Evolutionary conservation across 1,284 basidiomycete genomes (phyloP), one percentile per base, ranked within the genome.

Genomic region (Mrakiaceae sp.): DNA sequence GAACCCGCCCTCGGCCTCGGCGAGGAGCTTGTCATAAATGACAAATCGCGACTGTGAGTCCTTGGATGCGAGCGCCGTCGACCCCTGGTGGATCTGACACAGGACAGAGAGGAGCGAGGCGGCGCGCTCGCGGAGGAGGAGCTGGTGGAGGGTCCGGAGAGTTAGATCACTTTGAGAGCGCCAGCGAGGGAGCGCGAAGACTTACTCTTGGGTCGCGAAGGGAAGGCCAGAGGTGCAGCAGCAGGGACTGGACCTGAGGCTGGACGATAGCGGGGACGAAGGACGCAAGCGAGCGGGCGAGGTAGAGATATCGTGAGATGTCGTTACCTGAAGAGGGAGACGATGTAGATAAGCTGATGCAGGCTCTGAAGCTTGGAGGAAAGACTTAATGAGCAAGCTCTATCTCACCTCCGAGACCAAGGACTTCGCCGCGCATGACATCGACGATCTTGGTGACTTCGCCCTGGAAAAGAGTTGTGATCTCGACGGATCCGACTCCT

Each of bases 171-270:
- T 74, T 74, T 12, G 39, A 42, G 48, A 60, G 51, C 9, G 65
- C 64, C 68, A 62, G 16, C 43, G n/a, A 50, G 57, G 46, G 42
- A 58, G 2, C 27, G 27, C 46, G 11, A 40, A 43, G 11, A 70
- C 76, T 84, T 58, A 89, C 82, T 59, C 90, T 82, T 43, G 86
- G 81, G 75, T 98, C 94, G 46, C 92, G 79, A 46, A 98, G 76
- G 1, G 93, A 90, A 1, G 87, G 84, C 70, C 94, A 86, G 65
- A 98, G 90, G 76, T 91, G 92, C 72, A 93, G 90, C 61, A 97
- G 86, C 5, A 95, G 87, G 49, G 88, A 81, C 60, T 83, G 82
- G 43, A 96, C 89, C 74, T 91, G 88, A 1, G 87, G 83, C 71
- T 92, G 85, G 74, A 95, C 93, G 71, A 92, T 87, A 10, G 81